Evolutionary conservation across 805 yeast species (phyloP), one percentile per base, ranked within the genome.

Genomic region (Metschnikowia peoriensis): DNA sequence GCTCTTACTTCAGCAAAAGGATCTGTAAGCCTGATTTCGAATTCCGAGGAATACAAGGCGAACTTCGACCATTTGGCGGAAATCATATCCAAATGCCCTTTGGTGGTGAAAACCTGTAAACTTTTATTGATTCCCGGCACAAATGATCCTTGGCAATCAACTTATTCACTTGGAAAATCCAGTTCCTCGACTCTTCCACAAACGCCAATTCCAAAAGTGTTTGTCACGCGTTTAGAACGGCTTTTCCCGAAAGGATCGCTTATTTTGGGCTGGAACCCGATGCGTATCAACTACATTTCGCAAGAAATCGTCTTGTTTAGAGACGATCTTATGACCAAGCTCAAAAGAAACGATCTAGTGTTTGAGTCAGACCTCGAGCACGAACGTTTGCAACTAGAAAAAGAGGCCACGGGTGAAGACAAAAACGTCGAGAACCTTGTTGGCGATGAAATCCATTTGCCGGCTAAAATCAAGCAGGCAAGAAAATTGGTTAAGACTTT

Each of bases 131-230:
- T 93, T 1, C 97, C 98, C 0, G 98, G 99, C 1, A 82, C 83
- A 41, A 88, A 89, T 59, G 99, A 94, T 69, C 97, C 97, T 0
- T 94, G 98, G 97, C 84, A 85, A 37, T 81, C 94, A 0, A 75
- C 85, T 50, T 80, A 79, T 45, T 78, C 88, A 1, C 75, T 85
- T 46, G 91, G 93, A 4, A 61, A 73, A 8, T 66, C 75, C 0
- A 66, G 67, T 47, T 50, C 72, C 38, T 66, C 68, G 43, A 53
- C 64, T 39, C 62, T 70, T 29, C 99, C 99, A 0, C 88, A 86
- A 61, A 72, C 75, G 16, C 76, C 83, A 0, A 78, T 94, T 2
- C 96, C 98, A 0, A 72, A 75, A 28, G 70, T 86, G 2, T 92
- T 93, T 64, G 83, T 88, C 4, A 82, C 78, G 52, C 76, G 94